These are phyloP conservation scores for Apiospora hydei DNA, from an alignment of 2,329 filamentous ascomycete species.

Conservation along the genomic window DNA sequence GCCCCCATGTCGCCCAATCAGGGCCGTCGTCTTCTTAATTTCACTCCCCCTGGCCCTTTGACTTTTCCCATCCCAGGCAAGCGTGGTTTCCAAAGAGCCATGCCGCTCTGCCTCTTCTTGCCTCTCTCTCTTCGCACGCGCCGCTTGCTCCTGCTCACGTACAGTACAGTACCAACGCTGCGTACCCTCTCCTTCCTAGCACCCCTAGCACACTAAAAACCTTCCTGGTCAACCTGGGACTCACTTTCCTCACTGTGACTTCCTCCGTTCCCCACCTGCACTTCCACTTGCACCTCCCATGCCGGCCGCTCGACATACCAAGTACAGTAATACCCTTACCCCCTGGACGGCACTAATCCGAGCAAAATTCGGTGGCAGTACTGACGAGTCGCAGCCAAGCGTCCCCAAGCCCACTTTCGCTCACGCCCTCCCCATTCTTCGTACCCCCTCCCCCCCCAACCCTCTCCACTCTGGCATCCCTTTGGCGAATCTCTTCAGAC, in stretches of 20 bases:
- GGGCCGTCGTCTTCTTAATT: not conserved
- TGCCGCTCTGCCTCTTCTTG: conserved; percentile 15
- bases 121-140: not conserved
- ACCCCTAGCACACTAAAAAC: not conserved
- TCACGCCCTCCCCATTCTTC: conserved; percentile 9
- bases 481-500: conserved; percentile 28
- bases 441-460: not conserved
- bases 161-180: not conserved
- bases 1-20: conserved; percentile 13
- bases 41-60: conserved; percentile 7
- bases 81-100: conserved; percentile 15
- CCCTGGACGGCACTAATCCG: not conserved
- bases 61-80: conserved; percentile 13
- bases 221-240: not conserved
- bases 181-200: not conserved
- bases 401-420: conserved; percentile 7
- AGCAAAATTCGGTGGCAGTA: conserved; percentile 18
- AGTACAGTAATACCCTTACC: conserved; percentile 21
- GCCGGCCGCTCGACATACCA: not conserved
- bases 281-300: conserved; percentile 1
- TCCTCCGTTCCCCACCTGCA: conserved; percentile 9
- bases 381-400: conserved; percentile 19
- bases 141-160: not conserved
- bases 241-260: conserved; percentile 19
- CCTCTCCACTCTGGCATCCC: conserved; percentile 15